Evolutionary conservation across 805 yeast genomes (phyloP).

Genomic region (Hanseniaspora mollemarum): DNA sequence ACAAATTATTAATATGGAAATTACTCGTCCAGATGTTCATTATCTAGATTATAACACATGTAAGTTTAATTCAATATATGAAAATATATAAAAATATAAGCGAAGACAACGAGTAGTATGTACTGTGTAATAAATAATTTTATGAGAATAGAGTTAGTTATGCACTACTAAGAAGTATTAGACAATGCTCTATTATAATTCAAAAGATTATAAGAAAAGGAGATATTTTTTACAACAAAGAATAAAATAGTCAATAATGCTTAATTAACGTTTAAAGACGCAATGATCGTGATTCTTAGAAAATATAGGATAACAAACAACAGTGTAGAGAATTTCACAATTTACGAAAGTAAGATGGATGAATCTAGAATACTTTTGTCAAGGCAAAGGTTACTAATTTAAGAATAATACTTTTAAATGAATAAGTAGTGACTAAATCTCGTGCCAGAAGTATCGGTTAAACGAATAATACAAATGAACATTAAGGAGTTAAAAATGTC

Average conservation of each 20-base stretch:
- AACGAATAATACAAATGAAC: constrained; percentile 4
- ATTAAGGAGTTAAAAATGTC: constrained; percentile 7
- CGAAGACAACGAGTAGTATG: not conserved
- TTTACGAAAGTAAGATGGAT: constrained; percentile 5
- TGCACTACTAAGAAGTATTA: not conserved
- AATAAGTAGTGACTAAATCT: constrained; percentile 1
- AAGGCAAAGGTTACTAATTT: not conserved
- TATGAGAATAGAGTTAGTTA: not conserved
- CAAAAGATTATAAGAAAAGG: not conserved
- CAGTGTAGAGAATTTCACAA: constrained; percentile 12
- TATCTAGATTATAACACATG: constrained; percentile 5
- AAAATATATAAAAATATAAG: not conserved
- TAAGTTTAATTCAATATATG: not conserved
- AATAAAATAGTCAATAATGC: not conserved
- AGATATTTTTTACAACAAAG: not conserved
- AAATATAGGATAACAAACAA: not conserved
- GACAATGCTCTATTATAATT: not conserved
- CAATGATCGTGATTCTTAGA: constrained; percentile 7
- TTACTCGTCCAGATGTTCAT: constrained; percentile 1
- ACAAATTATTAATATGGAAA: not conserved
- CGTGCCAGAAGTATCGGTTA: constrained; percentile 15
- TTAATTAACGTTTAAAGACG: constrained; percentile 2
- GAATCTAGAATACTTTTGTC: constrained; percentile 1
- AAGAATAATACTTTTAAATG: not conserved
- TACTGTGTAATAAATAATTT: not conserved